A percentile compares a stretch with the other conserved stretches of the same genome.
Conservation (phyloP, 1,284 basidiomycete species). For the Ustilago xerochloae region DNA sequence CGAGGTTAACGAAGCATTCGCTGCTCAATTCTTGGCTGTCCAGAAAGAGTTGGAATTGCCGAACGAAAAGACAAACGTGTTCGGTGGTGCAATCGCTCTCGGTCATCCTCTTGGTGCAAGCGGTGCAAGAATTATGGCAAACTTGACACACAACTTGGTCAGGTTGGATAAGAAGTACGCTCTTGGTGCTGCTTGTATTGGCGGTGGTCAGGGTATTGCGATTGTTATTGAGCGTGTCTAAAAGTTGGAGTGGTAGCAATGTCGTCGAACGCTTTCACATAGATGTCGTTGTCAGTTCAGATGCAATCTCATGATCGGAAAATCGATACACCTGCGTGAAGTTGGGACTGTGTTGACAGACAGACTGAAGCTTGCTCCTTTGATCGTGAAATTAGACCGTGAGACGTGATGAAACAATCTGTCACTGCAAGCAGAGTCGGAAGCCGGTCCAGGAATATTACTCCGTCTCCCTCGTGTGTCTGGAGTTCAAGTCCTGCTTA, state of each 20-base stretch:
- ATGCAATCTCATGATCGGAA: neutral
- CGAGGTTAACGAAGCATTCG: conserved; percentile 83
- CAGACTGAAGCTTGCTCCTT: no score
- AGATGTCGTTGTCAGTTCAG: neutral
- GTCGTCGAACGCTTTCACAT: neutral
- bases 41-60: conserved; percentile 86
- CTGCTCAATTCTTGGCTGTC: conserved; percentile 88
- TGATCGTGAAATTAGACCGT: no score
- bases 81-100: conserved; percentile 71
- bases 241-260: neutral
- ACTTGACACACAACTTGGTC: conserved; percentile 72
- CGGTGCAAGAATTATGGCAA: conserved; percentile 72
- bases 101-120: conserved; percentile 73
- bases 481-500: no score
- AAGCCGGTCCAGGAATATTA: no score
- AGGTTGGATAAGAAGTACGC: conserved; percentile 72
- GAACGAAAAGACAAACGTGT: conserved; percentile 72
- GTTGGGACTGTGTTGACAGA: neutral
- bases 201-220: conserved; percentile 70
- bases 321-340: neutral
- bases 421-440: no score
- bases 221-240: conserved; percentile 68
- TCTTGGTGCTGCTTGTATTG: conserved; percentile 73
- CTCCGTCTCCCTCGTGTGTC: no score
- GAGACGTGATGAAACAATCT: no score